Conservation (phyloP, 331 rosid species). For the Cucumis variabilis region DNA sequence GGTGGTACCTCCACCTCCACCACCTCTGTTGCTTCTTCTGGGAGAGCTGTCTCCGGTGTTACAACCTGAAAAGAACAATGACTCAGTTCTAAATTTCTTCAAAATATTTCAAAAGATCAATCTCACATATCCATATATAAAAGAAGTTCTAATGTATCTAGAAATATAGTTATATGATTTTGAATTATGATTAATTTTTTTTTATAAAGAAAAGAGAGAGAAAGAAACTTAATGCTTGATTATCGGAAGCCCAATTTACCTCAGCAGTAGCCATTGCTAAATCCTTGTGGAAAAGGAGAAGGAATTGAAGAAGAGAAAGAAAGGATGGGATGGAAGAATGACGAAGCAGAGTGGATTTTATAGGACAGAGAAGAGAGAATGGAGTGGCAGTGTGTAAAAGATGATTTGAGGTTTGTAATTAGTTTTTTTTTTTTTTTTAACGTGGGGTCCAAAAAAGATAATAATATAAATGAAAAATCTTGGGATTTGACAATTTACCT, state of each 20-base stretch:
- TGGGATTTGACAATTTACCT: conserved; percentile 23
- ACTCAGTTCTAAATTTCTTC: background rate
- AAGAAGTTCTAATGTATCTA: background rate
- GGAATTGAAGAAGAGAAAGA: conserved; percentile 7
- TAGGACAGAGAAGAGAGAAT: background rate
- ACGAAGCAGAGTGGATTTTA: background rate
- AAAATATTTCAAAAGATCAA: background rate
- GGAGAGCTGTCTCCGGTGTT: background rate
- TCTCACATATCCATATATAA: background rate
- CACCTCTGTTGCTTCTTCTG: conserved; percentile 13
- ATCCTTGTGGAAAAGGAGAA: background rate
- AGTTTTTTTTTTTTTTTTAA: too few species aligned
- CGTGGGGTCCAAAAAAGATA: background rate
- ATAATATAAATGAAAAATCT: background rate
- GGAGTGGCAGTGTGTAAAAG: conserved; percentile 18
- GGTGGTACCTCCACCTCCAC: background rate
- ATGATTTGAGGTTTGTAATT: background rate
- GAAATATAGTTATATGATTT: background rate
- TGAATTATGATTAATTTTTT: background rate
- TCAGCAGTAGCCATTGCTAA: conserved; percentile 17
- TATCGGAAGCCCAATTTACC: background rate
- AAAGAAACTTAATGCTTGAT: background rate
- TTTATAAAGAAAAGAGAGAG: too few species aligned
- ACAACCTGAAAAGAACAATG: conserved; percentile 18
- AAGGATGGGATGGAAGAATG: conserved; percentile 27